phyloP scores from a whole-genome alignment of 2,329 filamentous ascomycete genomes.

The Pestalotiopsis sp. region DNA sequence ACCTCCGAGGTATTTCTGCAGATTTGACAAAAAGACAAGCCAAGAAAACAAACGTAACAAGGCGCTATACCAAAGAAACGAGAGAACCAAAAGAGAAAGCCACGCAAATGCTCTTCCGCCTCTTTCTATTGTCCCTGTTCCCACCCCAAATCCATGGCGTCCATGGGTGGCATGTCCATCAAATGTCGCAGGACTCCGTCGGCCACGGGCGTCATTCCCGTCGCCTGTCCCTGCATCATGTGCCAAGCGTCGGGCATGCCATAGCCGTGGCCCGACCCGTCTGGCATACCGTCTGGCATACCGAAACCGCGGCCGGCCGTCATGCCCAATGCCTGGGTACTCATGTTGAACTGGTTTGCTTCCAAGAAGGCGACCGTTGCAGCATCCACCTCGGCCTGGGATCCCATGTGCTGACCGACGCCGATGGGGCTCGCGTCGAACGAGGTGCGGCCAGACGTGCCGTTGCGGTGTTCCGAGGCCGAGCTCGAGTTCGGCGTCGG shows the following conservation, averaged over 20 bases:
- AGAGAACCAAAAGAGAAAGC: background rate
- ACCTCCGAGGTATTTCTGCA: too few species aligned
- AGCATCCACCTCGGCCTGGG: conserved; percentile 39
- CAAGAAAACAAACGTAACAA: too few species aligned
- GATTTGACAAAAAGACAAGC: too few species aligned
- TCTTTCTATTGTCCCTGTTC: conserved; percentile 26
- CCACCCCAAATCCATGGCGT: conserved; percentile 58
- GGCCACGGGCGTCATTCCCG: conserved; percentile 54
- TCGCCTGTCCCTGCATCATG: conserved; percentile 41
- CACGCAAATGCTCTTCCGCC: background rate
- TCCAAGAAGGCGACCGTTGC: conserved; percentile 43
- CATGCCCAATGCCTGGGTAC: conserved; percentile 27
- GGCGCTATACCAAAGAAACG: background rate
- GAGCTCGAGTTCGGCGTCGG: conserved; percentile 63
- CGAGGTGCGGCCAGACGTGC: conserved; percentile 39
- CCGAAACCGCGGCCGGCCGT: conserved; percentile 36
- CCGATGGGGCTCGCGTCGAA: conserved; percentile 56
- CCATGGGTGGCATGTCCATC: conserved; percentile 59
- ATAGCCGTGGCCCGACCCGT: conserved; percentile 42
- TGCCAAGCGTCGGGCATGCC: conserved; percentile 48
- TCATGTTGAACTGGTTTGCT: conserved; percentile 40
- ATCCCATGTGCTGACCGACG: conserved; percentile 43
- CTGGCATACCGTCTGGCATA: conserved; percentile 39
- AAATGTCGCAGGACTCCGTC: conserved; percentile 60
- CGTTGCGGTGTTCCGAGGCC: conserved; percentile 44